Evolutionary conservation across 768 basidiomycete species (phyloP), one percentile per base, ranked within the genome.

Genomic region (Boletus fagicola): DNA sequence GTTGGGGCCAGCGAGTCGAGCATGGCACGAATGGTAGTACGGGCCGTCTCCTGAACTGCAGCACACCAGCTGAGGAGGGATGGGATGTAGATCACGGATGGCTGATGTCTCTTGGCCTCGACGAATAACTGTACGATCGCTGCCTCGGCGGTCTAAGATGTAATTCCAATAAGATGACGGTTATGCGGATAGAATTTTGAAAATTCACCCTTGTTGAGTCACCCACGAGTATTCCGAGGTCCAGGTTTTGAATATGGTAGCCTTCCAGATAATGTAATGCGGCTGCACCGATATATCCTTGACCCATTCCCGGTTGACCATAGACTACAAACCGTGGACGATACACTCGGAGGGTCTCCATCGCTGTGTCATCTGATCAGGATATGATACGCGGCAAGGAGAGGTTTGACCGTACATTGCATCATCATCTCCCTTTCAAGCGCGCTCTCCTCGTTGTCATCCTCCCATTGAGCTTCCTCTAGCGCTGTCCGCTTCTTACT

Each of bases 61-160:
- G 85, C 78, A 61, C 89, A 90, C 94, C 95, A 98, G 1, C 87
- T 83, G 1, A 84, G 66, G 7, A 99, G 82, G 1, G 92, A 90
- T 0, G 96, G 96, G 31, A 99, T 92, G 72, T 95, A 98, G 48
- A 99, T 83, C 38, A 98, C 88, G 0, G 94, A 94, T 0, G 97
- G 97, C 64, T 96, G 94, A 69, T 97, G 92, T 28, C 96, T 86
- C 69, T 98, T 98, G 1, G 96, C 97, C 71, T 99, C 97, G 22
- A 95, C 82, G 67, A 99, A 98, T 18, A 97, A 79, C 64, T 98
- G 95, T 5, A 98, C 93, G 53, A 98, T 86, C 2, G 92, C 88
- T 1, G 97, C 92, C 74, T 99, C 97, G 5, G 85, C 74, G 1
- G 92, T 92, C 94, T 96, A 53, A 7, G 30, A 36, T 30, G 45